phyloP scores from a whole-genome alignment of 108 stramenopile species.

The Cyclotella sp. region DNA sequence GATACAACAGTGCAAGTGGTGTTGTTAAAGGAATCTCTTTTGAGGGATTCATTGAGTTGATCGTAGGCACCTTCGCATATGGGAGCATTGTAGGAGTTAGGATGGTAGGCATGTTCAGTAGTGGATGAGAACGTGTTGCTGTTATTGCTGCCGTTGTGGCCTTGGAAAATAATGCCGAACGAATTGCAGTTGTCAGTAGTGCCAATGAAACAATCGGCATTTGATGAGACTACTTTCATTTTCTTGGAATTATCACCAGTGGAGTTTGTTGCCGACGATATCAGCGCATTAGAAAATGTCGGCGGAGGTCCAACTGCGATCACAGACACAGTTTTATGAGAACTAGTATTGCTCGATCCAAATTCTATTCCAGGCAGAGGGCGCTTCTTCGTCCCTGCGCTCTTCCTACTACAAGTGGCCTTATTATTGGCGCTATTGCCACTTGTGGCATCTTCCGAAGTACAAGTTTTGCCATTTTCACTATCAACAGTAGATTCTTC shows the following conservation, averaged over 20 bases:
- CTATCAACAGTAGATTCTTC: not conserved
- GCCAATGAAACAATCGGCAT: not conserved
- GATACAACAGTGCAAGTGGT: not conserved
- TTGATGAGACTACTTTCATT: constrained; percentile 3
- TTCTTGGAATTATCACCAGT: not conserved
- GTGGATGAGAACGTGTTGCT: not conserved
- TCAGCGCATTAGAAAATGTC: not conserved
- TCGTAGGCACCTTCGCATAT: constrained; percentile 46
- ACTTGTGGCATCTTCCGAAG: constrained; percentile 3
- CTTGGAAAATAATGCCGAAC: not conserved
- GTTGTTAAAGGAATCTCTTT: constrained; percentile 7
- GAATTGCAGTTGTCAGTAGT: not conserved
- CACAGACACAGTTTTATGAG: not conserved
- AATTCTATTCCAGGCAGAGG: not conserved
- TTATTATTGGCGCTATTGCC: not conserved
- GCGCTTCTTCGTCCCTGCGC: not conserved
- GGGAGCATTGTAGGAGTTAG: constrained; percentile 26
- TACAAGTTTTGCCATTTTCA: not conserved
- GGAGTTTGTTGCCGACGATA: not conserved
- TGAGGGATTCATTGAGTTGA: constrained; percentile 48
- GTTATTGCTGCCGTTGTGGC: not conserved
- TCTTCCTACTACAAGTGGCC: not conserved
- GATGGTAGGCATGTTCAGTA: not conserved
- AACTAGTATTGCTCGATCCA: not conserved
- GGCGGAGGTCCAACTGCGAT: constrained; percentile 1